These are phyloP conservation scores for Chenopodium quinoa DNA, from an alignment of 148 eudicot species.

Conservation along the genomic window DNA sequence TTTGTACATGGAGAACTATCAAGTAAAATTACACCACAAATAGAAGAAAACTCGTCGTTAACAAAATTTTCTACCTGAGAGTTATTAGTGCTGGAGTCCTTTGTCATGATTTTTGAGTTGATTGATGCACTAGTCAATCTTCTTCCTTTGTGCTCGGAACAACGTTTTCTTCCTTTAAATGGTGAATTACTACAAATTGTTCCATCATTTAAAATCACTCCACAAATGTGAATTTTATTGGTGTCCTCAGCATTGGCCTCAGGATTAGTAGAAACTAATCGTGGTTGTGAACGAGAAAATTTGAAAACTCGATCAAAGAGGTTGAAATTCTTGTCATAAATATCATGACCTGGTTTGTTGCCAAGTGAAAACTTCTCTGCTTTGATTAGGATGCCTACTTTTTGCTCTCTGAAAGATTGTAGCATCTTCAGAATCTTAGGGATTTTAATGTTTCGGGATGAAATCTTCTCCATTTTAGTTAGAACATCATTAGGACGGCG, in stretches of 20 bases:
- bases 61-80: neutral
- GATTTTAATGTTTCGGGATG: slow-evolving; percentile 20
- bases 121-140: slow-evolving; percentile 23
- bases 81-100: too few species aligned
- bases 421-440: slow-evolving; percentile 45
- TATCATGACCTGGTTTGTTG: slow-evolving; percentile 24
- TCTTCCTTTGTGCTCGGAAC: slow-evolving; percentile 62
- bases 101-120: neutral
- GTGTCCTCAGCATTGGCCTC: slow-evolving; percentile 16
- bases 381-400: slow-evolving; percentile 59
- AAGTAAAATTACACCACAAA: slow-evolving; percentile 49
- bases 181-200: slow-evolving; percentile 46
- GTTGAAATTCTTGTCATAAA: slow-evolving; percentile 16
- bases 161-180: slow-evolving; percentile 60
- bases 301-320: slow-evolving; percentile 48
- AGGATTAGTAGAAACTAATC: slow-evolving; percentile 33
- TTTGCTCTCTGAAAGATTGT: slow-evolving; percentile 37
- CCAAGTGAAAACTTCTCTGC: slow-evolving; percentile 33
- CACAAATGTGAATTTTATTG: slow-evolving; percentile 40
- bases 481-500: slow-evolving; percentile 66
- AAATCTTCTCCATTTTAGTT: slow-evolving; percentile 40
- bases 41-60: slow-evolving; percentile 20
- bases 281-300: slow-evolving; percentile 58
- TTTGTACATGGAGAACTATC: slow-evolving; percentile 50
- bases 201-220: slow-evolving; percentile 55